Conservation (phyloP, 2,329 filamentous ascomycete genomes). For the Cercospora janseana region DNA sequence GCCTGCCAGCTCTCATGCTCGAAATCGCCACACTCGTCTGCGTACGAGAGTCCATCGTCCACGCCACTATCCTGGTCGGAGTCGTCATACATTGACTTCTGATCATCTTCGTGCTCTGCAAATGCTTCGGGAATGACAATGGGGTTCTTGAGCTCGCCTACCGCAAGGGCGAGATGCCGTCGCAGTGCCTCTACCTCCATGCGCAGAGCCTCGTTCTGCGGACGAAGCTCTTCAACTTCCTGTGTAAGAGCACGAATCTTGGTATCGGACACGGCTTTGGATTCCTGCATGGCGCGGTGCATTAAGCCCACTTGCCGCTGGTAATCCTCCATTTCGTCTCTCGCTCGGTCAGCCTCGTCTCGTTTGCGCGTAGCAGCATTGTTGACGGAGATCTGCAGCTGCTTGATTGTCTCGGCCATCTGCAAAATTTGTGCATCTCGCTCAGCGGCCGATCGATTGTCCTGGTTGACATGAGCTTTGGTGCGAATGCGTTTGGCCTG, state of each 20-base stretch:
- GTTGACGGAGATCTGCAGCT: slow-evolving; percentile 72
- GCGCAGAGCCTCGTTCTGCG: slow-evolving; percentile 57
- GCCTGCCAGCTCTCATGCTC: slow-evolving; percentile 59
- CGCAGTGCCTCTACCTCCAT: slow-evolving; percentile 80
- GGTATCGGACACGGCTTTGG: slow-evolving; percentile 81
- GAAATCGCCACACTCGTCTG: slow-evolving; percentile 45
- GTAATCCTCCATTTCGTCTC: slow-evolving; percentile 89
- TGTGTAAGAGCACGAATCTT: slow-evolving; percentile 79
- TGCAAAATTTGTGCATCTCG: slow-evolving; percentile 89
- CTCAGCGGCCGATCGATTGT: slow-evolving; percentile 86
- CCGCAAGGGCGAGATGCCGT: slow-evolving; percentile 80
- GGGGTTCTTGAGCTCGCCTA: slow-evolving; percentile 85
- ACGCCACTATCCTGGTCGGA: slow-evolving; percentile 57
- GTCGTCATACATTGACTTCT: slow-evolving; percentile 51
- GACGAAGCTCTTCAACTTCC: slow-evolving; percentile 51
- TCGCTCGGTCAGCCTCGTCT: slow-evolving; percentile 68
- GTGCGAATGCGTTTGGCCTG: slow-evolving; percentile 97
- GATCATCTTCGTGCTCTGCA: slow-evolving; percentile 34
- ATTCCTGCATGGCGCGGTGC: slow-evolving; percentile 96
- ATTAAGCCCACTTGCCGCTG: slow-evolving; percentile 84
- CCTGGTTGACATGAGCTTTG: slow-evolving; percentile 90
- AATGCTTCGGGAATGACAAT: slow-evolving; percentile 61
- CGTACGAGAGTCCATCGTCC: slow-evolving; percentile 46
- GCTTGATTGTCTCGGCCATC: slow-evolving; percentile 92
- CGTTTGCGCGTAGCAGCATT: slow-evolving; percentile 63